Base-by-base conservation (phyloP, 768 basidiomycete genomes). In the Podaxis carcinomalis region DNA sequence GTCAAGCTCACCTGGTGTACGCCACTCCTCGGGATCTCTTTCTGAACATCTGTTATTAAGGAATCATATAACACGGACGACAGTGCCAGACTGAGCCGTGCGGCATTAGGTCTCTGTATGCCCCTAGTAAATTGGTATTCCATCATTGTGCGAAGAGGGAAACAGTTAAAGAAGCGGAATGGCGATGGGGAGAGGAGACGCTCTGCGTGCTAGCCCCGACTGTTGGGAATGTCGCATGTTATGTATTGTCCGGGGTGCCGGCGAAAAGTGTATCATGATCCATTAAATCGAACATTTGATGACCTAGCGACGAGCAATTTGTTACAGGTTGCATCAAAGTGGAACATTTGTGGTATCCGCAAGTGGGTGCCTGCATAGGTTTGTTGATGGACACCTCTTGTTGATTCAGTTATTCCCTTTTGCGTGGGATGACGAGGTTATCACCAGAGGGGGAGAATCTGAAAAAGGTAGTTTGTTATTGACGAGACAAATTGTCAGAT, bases 61-160 rank as follows among this genome's bases (percentile, higher is more conserved):
- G 58, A 35, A 36, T 46, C 51, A 21, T 44, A 51, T 4, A 59
- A 27, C 40, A 52, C 51, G 16, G 58, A 46, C 11, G 59, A 53
- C 16, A 37, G 51, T 46, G 59, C 51, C 27, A 52, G 58, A 44
- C 58, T 53, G 28, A 52, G 51, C 7, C 27, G 51, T 13, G 40
- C 51, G 0, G 58, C 58, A 14, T 46, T 52, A 35, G 58, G 58
- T 2, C 58, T 52, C 14, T 53, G 50, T 2, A 59, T 53, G 6
- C 51, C 58, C 14, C 40, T 27, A 10, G 27, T 46, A 21, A 42
- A 36, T 19, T 60, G 51, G 51, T 53, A 53, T 53, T 60, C 59
- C 59, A 60, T 60, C 51, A 11, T 23, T 49, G 40, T 21, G 19
- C 13, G 5, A 23, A n/a, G 28, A 7, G 19, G 13, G 1, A 56